Conservation (phyloP, 129 eudicot species). For the Artemisia annua region DNA sequence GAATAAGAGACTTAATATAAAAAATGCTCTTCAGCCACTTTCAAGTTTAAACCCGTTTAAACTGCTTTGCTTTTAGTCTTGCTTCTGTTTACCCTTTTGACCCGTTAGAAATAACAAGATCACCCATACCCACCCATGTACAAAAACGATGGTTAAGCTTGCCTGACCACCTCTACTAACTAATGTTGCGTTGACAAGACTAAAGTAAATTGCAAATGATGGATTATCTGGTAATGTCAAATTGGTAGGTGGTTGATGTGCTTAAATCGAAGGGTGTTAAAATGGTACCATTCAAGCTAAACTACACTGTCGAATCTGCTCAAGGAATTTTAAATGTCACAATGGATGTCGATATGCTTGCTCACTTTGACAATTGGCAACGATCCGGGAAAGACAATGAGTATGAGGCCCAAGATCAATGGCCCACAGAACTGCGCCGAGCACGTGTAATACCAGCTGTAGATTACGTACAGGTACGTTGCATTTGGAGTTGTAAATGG, state of each 20-base stretch:
- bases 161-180: not conserved
- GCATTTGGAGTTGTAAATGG: not conserved
- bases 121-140: too few species aligned
- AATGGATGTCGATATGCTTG: conserved; percentile 97
- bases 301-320: conserved; percentile 71
- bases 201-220: conserved; percentile 9
- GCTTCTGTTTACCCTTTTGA: too few species aligned
- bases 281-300: conserved; percentile 70
- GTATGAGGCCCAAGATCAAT: conserved; percentile 95
- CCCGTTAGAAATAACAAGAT: too few species aligned
- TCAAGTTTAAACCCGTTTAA: too few species aligned
- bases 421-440: conserved; percentile 86
- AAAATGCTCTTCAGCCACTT: too few species aligned
- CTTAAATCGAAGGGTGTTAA: conserved; percentile 83
- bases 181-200: not conserved
- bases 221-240: conserved; percentile 5
- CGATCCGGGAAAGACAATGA: conserved; percentile 64
- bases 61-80: too few species aligned
- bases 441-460: conserved; percentile 87
- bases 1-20: too few species aligned
- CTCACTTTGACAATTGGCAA: conserved; percentile 95
- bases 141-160: too few species aligned
- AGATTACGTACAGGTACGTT: conserved; percentile 77
- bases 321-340: conserved; percentile 95
- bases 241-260: conserved; percentile 62